Base-by-base conservation (phyloP, 176 grass and related monocot genomes). In the Avena insularis region DNA sequence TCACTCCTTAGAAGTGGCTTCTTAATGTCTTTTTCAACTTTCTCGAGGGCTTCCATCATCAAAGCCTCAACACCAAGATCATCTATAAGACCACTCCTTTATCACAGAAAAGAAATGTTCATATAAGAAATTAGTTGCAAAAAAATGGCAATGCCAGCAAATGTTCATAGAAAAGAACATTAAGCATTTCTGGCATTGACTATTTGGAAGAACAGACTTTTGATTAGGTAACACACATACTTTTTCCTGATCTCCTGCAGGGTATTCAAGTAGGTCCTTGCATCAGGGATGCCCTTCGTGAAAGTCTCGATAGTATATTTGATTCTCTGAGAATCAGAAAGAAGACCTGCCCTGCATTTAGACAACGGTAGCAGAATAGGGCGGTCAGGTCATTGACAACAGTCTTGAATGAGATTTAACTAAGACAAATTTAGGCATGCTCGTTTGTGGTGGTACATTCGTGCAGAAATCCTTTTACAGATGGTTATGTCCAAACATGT, bases 21-120 rank as follows among this genome's bases (percentile, higher is more conserved):
- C 83, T 99, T 99, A 49, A 96, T 97, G 11, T 99, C 92, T 79
- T 99, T 95, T 81, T 99, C 97, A 68, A 99, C 76, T 72, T 97
- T 99, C 13, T 99, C 97, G 47, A 99, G 25, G 46, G 97, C 94
- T 88, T 99, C 91, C 87, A 94, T 89, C 97, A 94, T 94, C 89
- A 94, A 15, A 90, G 79, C 71, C 81, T 99, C 97, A 77, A 85
- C 85, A 85, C 89, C 94, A 49, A 94, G 15, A 62, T 99, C 83
- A 94, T 97, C 94, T 70, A 62, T 45, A 45, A 99, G 87, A 0
- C 94, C 92, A 92, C n/a, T 86, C 91, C 97, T 99, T 80, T 60
- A 78, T 60, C 21, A 92, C 40, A 91, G 0, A 77, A 73, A 90
- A 25, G 4, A 79, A 84, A 85, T 2, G 20, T 68, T 67, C 21